Evolutionary conservation across 345 rosid genomes (phyloP).

Genomic region (Pistacia integerrima): DNA sequence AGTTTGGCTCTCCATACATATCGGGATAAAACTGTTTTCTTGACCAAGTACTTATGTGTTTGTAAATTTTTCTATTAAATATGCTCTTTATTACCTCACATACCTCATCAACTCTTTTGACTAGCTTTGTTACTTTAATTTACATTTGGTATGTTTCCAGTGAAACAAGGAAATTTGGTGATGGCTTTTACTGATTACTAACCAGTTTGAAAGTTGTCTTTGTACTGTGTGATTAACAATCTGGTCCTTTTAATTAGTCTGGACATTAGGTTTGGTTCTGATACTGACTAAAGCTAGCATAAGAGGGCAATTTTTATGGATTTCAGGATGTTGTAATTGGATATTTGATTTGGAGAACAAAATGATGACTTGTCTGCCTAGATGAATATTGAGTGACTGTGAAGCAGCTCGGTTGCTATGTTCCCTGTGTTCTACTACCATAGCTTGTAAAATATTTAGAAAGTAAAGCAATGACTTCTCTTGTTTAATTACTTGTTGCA

Average conservation of each 20-base stretch:
- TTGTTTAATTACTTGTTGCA: too few relatives aligned
- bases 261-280: background rate
- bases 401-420: too few relatives aligned
- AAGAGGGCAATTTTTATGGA: background rate
- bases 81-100: background rate
- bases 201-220: background rate
- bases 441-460: too few relatives aligned
- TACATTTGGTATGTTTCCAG: background rate
- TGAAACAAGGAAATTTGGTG: background rate
- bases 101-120: background rate
- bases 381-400: background rate
- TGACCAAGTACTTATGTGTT: background rate
- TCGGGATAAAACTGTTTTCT: background rate
- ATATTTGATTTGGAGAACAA: background rate
- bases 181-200: background rate
- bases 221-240: background rate
- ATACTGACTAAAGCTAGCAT: background rate
- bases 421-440: too few relatives aligned
- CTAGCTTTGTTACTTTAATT: background rate
- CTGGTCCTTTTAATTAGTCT: background rate
- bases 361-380: background rate
- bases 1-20: too few relatives aligned
- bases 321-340: background rate
- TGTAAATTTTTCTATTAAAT: background rate
- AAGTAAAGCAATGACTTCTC: background rate